phyloP scores from a whole-genome alignment of 352 stramenopile genomes.

The Elongisporangium senticosum region DNA sequence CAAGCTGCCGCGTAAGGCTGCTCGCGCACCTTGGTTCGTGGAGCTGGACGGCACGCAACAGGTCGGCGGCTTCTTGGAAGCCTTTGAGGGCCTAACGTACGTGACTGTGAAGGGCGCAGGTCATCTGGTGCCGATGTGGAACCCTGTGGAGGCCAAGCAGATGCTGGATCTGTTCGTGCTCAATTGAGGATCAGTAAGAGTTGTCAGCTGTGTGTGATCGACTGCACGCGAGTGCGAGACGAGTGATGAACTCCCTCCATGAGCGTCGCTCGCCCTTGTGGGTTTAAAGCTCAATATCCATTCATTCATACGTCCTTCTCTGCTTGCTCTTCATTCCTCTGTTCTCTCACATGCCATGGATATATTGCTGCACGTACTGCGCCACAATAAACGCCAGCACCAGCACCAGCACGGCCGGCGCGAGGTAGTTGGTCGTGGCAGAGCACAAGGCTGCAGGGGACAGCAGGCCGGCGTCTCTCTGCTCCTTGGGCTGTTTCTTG shows the following conservation, averaged over 20 bases:
- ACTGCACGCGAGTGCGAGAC: no score
- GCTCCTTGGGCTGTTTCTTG: background rate
- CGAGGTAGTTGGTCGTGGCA: background rate
- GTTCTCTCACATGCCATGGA: background rate
- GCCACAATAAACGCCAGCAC: background rate
- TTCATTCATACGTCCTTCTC: background rate
- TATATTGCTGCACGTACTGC: background rate
- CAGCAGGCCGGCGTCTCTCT: background rate
- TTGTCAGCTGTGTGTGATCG: background rate
- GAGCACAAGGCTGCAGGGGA: background rate
- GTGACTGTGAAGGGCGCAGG: slow-evolving; percentile 89
- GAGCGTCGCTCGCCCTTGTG: no score
- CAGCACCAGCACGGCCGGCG: background rate
- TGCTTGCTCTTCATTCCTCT: no score
- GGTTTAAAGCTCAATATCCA: background rate
- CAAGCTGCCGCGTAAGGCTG: slow-evolving; percentile 29
- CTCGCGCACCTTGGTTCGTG: slow-evolving; percentile 36
- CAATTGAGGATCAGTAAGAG: slow-evolving; percentile 11
- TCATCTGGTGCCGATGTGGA: slow-evolving; percentile 85
- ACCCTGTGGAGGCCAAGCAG: slow-evolving; percentile 60
- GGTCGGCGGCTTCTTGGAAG: slow-evolving; percentile 79
- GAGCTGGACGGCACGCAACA: slow-evolving; percentile 38
- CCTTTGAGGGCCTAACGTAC: slow-evolving; percentile 81
- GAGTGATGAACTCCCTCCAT: no score
- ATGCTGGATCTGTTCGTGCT: slow-evolving; percentile 73